phyloP scores from a whole-genome alignment of 108 stramenopile species.

The Cyclotella cryptica region DNA sequence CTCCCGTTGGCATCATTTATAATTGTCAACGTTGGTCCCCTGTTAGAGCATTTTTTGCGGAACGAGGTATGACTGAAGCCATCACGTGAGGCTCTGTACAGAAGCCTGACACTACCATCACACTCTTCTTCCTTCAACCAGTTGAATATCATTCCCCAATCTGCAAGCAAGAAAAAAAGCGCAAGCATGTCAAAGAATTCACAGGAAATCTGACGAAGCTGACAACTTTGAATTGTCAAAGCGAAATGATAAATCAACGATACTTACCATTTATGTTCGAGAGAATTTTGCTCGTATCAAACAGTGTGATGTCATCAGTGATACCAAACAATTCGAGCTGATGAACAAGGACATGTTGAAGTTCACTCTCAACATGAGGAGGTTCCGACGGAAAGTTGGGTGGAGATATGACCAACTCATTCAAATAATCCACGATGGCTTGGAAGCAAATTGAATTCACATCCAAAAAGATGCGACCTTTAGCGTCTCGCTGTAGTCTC shows the following conservation, averaged over 20 bases:
- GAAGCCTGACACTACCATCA: neutral
- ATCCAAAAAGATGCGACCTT: constrained; percentile 31
- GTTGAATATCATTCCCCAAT: constrained; percentile 5
- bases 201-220: neutral
- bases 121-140: neutral
- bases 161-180: neutral
- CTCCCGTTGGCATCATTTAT: neutral
- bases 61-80: constrained; percentile 3
- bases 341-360: constrained; percentile 3
- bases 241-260: neutral
- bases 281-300: neutral
- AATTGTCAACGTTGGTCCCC: constrained; percentile 9
- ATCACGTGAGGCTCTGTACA: constrained; percentile 12
- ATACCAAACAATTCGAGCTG: neutral
- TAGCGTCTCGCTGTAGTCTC: constrained; percentile 8
- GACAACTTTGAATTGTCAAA: too few relatives aligned
- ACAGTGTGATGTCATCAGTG: too few relatives aligned
- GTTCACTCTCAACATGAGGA: constrained; percentile 2
- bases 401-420: neutral
- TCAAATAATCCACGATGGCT: constrained; percentile 10
- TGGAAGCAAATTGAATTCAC: constrained; percentile 21
- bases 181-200: neutral
- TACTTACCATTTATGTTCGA: neutral
- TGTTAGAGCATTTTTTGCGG: neutral
- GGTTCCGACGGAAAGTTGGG: neutral